A percentile compares a stretch with the other conserved stretches of the same genome.
Conservation (phyloP, 1,139 yeast species). For the Suhomyces chickasaworum region DNA sequence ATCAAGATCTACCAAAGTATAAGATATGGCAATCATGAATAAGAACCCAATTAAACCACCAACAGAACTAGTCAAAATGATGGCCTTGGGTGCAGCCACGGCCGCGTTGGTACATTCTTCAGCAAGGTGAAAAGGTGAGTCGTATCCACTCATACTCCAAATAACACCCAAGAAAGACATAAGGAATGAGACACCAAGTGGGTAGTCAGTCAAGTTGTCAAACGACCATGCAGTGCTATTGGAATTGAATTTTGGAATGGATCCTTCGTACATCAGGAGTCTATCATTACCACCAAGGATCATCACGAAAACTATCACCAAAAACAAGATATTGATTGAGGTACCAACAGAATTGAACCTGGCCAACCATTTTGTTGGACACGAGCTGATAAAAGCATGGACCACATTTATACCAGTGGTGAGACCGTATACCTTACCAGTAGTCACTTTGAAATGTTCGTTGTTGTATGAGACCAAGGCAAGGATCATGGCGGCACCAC, state of each 20-base stretch:
- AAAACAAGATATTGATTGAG: conserved; percentile 49
- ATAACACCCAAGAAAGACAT: conserved; percentile 66
- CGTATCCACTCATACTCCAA: conserved; percentile 80
- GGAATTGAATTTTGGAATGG: conserved; percentile 50
- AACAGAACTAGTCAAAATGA: conserved; percentile 60
- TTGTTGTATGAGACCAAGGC: conserved; percentile 46
- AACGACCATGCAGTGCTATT: conserved; percentile 57
- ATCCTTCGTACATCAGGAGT: conserved; percentile 23
- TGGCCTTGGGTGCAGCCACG: conserved; percentile 67
- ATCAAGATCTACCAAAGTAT: conserved; percentile 57
- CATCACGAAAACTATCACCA: conserved; percentile 57
- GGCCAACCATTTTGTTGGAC: conserved; percentile 60
- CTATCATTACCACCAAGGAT: conserved; percentile 58
- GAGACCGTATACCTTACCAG: conserved; percentile 26
- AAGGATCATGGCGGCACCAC: conserved; percentile 62
- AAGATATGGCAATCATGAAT: conserved; percentile 66
- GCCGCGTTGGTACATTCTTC: conserved; percentile 72
- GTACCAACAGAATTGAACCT: conserved; percentile 58
- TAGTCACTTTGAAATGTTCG: conserved; percentile 19
- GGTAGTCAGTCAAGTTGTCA: conserved; percentile 66
- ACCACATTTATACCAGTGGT: conserved; percentile 49
- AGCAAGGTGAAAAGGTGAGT: conserved; percentile 71
- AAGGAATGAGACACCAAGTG: conserved; percentile 62
- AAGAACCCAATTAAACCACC: conserved; percentile 67
- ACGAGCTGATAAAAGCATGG: conserved; percentile 52